Evolutionary conservation across 139 green algal species (phyloP).

Genomic region (Micractinium conductrix): DNA sequence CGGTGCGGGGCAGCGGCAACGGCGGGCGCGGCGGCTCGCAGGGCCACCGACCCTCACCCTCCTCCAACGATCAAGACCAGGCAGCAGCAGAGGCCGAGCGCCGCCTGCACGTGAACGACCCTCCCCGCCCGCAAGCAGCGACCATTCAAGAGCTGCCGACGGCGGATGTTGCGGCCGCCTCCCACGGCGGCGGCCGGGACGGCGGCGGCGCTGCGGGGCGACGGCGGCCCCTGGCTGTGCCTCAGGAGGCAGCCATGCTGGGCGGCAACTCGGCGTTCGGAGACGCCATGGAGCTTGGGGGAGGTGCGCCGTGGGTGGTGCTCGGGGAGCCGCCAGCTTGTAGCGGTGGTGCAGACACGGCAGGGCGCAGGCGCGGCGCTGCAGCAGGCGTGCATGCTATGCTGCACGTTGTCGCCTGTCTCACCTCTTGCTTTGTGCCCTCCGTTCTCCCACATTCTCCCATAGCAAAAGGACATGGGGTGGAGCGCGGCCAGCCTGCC

Average conservation of each 20-base stretch:
- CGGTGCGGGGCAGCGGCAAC: constrained; percentile 10
- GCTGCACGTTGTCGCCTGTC: too few relatives aligned
- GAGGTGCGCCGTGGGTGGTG: constrained; percentile 12
- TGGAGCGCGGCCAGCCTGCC: too few relatives aligned
- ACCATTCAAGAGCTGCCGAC: constrained; percentile 16
- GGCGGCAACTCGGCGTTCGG: constrained; percentile 17
- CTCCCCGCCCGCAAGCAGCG: constrained; percentile 11
- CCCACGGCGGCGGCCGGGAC: not conserved
- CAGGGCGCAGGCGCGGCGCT: too few relatives aligned
- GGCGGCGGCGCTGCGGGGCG: not conserved
- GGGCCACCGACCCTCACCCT: not conserved
- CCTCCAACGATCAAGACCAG: not conserved
- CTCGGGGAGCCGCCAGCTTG: too few relatives aligned
- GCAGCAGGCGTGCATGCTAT: too few relatives aligned
- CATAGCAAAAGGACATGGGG: too few relatives aligned
- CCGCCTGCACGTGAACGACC: not conserved
- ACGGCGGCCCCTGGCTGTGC: not conserved
- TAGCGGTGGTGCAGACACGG: too few relatives aligned
- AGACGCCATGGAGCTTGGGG: constrained; percentile 17
- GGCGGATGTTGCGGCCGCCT: constrained; percentile 3
- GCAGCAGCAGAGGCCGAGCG: constrained; percentile 6
- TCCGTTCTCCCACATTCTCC: too few relatives aligned
- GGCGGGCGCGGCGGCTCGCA: not conserved
- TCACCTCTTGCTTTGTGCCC: too few relatives aligned
- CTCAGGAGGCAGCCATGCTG: constrained; percentile 27